Conservation (phyloP, 345 rosid genomes). For the Bretschneidera sinensis region DNA sequence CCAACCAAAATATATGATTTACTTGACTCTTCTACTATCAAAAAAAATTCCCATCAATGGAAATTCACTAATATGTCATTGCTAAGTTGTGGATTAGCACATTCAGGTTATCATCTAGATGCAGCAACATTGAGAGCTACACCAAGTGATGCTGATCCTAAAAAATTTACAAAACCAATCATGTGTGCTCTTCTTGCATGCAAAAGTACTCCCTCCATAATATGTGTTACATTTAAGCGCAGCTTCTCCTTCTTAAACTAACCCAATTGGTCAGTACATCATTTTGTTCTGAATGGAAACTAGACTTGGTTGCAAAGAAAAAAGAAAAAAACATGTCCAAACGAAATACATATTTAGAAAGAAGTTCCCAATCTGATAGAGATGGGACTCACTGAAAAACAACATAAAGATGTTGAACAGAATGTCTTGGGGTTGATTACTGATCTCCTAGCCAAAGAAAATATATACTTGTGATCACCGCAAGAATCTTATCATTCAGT, state of each 20-base stretch:
- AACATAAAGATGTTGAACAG: not conserved
- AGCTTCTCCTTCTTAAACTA: conserved; percentile 2
- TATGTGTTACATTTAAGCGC: too few species aligned
- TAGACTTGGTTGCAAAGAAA: not conserved
- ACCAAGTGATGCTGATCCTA: too few species aligned
- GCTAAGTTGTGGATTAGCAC: too few species aligned
- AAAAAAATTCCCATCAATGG: too few species aligned
- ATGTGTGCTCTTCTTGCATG: not conserved
- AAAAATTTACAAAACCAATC: too few species aligned
- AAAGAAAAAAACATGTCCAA: not conserved
- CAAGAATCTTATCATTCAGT: not conserved
- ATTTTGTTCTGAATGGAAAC: not conserved
- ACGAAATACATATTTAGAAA: not conserved
- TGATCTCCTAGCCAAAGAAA: not conserved
- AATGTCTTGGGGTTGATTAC: not conserved
- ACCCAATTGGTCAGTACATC: not conserved
- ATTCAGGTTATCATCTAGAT: too few species aligned
- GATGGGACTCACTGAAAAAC: not conserved
- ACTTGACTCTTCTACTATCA: too few species aligned
- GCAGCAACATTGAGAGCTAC: too few species aligned
- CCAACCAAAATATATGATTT: too few species aligned
- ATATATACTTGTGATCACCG: not conserved
- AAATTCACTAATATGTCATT: too few species aligned
- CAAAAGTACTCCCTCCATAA: not conserved
- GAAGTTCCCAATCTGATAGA: not conserved